Conservation (phyloP, 73 alveolate genomes). For the Paramecium primaurelia region DNA sequence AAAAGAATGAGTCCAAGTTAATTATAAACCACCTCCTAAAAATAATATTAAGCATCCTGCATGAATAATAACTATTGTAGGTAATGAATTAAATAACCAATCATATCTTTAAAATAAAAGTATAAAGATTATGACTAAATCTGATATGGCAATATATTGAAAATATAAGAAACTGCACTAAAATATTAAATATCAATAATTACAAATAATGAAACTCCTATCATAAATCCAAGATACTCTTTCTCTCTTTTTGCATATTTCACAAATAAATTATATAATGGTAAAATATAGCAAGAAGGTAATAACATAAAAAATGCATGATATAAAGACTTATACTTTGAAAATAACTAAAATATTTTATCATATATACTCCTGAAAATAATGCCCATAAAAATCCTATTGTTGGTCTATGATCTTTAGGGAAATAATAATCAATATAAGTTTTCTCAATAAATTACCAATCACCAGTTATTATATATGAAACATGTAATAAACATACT, state of each 20-base stretch:
- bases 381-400: conserved; percentile 38
- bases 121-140: neutral
- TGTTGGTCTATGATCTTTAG: conserved; percentile 26
- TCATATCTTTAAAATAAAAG: conserved; percentile 3
- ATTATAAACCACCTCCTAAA: neutral
- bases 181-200: neutral
- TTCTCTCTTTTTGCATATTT: conserved; percentile 1
- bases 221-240: neutral
- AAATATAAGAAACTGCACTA: neutral
- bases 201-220: conserved; percentile 21
- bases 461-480: neutral
- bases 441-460: neutral
- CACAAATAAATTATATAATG: conserved; percentile 7
- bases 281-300: conserved; percentile 14
- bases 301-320: conserved; percentile 27
- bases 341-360: neutral
- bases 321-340: neutral
- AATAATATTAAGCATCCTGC: neutral
- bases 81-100: neutral
- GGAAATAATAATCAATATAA: conserved; percentile 3
- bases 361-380: neutral
- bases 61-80: neutral
- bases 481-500: neutral
- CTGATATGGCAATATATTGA: neutral
- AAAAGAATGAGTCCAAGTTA: neutral